Evolutionary conservation across 1,284 basidiomycete genomes (phyloP), one percentile per base, ranked within the genome.

Genomic region (Heterobasidion parviporum): DNA sequence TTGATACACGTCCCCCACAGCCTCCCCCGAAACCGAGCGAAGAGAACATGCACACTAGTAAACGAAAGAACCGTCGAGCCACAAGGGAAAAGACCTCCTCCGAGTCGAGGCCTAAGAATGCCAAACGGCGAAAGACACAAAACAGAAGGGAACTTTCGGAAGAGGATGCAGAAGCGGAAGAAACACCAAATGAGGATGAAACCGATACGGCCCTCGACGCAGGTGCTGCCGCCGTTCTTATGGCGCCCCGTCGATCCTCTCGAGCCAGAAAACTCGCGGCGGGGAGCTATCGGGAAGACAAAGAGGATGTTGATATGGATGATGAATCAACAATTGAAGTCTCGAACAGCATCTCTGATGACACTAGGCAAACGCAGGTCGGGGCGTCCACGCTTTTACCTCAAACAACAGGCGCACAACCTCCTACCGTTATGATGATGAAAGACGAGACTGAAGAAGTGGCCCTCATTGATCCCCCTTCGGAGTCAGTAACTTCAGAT

Each of bases 61-160:
- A 56, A 56, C 54, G 58, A 46, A 72, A 67, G 56, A 60, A 62
- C 44, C 60, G 46, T 12, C 51, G 57, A 10, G 16, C 55, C 9
- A 54, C 44, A 36, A 59, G 57, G 51, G 47, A 48, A 15, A 51
- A 50, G 38, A 55, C 44, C 36, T 49, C 16, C 36, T 26, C 26
- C 26, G 26, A 26, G 26, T 26, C 26, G 4, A 26, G 6, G 6
- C 26, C 26, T 26, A 50, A 56, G 48, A 54, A 35, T 12, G 46
- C 36, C 20, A 82, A 81, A 66, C 78, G 73, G 58, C 70, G 67
- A 50, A 78, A 76, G 61, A 72, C 68, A 3, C 76, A 74, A 61
- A 69, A 70, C n/a, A 77, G 74, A 60, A 67, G 61, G 6, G 73
- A 68, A 60, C 63, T 61, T 8, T 62, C 54, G 12, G 58, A 51